Evolutionary conservation across 306 rosid genomes (phyloP).

Genomic region (Astragalus membranaceus): DNA sequence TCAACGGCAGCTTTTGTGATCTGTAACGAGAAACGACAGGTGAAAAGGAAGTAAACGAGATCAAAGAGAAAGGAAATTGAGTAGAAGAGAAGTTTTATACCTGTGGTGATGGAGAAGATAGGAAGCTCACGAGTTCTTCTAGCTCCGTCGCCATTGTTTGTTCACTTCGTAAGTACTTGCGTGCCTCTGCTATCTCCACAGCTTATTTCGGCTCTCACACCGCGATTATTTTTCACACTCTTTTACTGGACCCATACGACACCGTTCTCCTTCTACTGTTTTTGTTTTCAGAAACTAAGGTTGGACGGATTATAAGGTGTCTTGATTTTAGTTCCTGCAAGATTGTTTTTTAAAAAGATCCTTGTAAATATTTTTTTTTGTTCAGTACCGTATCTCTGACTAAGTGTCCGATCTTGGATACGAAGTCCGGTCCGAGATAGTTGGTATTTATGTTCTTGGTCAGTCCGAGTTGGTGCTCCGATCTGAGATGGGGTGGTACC

Average conservation of each 20-base stretch:
- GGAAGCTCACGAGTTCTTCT: constrained; percentile 73
- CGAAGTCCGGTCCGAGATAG: too few species aligned
- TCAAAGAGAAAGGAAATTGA: background rate
- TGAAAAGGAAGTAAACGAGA: background rate
- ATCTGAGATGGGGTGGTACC: too few species aligned
- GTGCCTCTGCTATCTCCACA: background rate
- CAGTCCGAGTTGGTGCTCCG: too few species aligned
- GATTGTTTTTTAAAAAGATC: too few species aligned
- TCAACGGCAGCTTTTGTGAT: constrained; percentile 76
- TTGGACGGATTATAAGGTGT: too few species aligned
- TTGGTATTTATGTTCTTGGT: too few species aligned
- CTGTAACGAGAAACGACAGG: constrained; percentile 19
- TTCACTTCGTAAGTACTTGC: background rate
- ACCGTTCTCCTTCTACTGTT: background rate
- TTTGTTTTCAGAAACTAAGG: too few species aligned
- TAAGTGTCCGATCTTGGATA: too few species aligned
- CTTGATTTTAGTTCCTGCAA: too few species aligned
- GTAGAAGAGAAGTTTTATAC: constrained; percentile 24
- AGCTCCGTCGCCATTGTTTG: constrained; percentile 72
- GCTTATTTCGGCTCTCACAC: background rate
- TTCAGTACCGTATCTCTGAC: too few species aligned
- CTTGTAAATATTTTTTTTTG: too few species aligned
- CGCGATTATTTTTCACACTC: background rate
- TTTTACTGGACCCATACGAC: background rate
- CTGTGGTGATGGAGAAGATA: constrained; percentile 72